A percentile compares a stretch with the other conserved stretches of the same genome.
Conservation (phyloP, 2,329 filamentous ascomycete species). For the Hansfordia pulvinata region DNA sequence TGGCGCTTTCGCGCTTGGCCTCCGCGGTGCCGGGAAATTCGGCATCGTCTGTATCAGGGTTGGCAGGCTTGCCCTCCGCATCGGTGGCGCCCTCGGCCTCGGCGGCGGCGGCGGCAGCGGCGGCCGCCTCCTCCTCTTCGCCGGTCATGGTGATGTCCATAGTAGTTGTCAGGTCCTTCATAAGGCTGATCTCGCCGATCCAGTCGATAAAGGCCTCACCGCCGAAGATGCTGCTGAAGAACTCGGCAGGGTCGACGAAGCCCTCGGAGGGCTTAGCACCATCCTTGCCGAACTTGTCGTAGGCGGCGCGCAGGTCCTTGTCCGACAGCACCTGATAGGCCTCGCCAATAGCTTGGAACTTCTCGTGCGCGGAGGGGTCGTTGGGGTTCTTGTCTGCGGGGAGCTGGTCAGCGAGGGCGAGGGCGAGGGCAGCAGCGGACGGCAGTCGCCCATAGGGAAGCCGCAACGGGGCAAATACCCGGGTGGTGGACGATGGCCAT, state of each 20-base stretch:
- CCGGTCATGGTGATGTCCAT: constrained; percentile 94
- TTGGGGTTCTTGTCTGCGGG: constrained; percentile 85
- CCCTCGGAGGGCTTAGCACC: constrained; percentile 80
- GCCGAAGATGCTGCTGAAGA: constrained; percentile 97
- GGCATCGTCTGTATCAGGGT: constrained; percentile 23
- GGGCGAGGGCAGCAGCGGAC: background rate
- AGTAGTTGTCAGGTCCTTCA: constrained; percentile 95
- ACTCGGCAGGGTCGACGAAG: constrained; percentile 92
- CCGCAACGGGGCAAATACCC: constrained; percentile 31
- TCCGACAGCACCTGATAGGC: constrained; percentile 76
- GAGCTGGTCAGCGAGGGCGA: constrained; percentile 5
- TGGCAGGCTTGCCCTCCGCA: constrained; percentile 34
- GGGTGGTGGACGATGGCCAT: constrained; percentile 89
- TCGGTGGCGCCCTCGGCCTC: constrained; percentile 28
- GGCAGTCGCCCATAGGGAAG: background rate
- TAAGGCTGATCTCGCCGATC: constrained; percentile 95
- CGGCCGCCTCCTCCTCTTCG: constrained; percentile 54
- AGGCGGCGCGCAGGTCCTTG: constrained; percentile 72
- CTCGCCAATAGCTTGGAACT: constrained; percentile 79
- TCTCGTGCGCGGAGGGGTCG: constrained; percentile 83
- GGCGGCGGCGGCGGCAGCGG: constrained; percentile 35
- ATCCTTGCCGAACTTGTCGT: constrained; percentile 97
- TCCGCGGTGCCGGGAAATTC: constrained; percentile 45
- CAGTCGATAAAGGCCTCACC: constrained; percentile 92
- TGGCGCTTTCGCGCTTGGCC: constrained; percentile 40